A percentile compares a stretch with the other conserved stretches of the same genome.
Conservation (phyloP, 1,284 basidiomycete species). For the Somion occarium region DNA sequence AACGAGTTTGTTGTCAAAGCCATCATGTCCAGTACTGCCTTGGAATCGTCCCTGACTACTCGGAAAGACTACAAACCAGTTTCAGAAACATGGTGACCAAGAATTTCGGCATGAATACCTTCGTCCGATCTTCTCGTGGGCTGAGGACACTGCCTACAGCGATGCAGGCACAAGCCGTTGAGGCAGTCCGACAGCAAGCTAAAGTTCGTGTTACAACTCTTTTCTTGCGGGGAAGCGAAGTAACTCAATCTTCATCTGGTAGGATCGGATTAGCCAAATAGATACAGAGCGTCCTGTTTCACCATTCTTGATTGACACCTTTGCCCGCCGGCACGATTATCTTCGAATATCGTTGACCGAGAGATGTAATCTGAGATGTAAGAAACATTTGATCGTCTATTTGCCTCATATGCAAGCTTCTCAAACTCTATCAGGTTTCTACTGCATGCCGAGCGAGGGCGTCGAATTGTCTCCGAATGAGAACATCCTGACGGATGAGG, state of each 20-base stretch:
- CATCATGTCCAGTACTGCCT: no score
- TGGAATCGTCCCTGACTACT: no score
- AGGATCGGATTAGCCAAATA: constrained; percentile 51
- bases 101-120: no score
- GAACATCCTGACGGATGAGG: constrained; percentile 71
- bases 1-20: no score
- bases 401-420: neutral
- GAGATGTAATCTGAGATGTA: constrained; percentile 83
- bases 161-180: neutral
- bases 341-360: constrained; percentile 85
- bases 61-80: no score
- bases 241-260: neutral
- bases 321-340: constrained; percentile 72
- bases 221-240: neutral
- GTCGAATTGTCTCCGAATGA: constrained; percentile 68
- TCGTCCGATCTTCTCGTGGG: no score
- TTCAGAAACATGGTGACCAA: no score
- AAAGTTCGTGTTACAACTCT: neutral
- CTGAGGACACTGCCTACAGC: neutral
- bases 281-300: constrained; percentile 45
- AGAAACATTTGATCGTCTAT: constrained; percentile 14
- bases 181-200: neutral
- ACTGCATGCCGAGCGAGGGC: constrained; percentile 88
- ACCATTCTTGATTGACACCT: constrained; percentile 61
- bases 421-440: constrained; percentile 54